phyloP scores from a whole-genome alignment of 495 filamentous ascomycete genomes.

The Lasiosphaeria hispida region DNA sequence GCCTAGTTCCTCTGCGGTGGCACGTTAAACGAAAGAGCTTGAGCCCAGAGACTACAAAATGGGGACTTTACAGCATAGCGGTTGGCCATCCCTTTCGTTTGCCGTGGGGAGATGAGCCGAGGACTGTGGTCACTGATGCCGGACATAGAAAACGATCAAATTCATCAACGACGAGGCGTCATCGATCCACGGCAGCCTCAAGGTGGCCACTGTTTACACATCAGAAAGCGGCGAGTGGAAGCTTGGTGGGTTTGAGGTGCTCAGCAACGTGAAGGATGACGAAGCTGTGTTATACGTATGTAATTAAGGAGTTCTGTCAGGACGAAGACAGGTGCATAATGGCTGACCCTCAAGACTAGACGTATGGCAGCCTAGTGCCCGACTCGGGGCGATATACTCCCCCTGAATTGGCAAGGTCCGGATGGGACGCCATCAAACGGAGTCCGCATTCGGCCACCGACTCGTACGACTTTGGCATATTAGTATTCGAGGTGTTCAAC shows the following conservation, averaged over 20 bases:
- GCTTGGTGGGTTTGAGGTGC: conserved; percentile 84
- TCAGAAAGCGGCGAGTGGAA: conserved; percentile 98
- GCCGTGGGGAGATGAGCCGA: neutral
- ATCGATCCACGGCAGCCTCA: conserved; percentile 83
- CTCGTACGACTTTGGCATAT: conserved; percentile 77
- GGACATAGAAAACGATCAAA: conserved; percentile 73
- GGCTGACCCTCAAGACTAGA: conserved; percentile 46
- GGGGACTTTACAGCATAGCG: conserved; percentile 85
- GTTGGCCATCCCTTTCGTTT: conserved; percentile 44
- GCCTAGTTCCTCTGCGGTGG: conserved; percentile 81
- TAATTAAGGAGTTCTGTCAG: neutral
- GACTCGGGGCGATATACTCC: conserved; percentile 78
- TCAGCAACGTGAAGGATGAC: conserved; percentile 95
- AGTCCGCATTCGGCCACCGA: conserved; percentile 79
- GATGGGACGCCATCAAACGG: conserved; percentile 86
- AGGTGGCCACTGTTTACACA: conserved; percentile 80
- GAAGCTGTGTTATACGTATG: conserved; percentile 83
- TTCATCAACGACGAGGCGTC: conserved; percentile 94
- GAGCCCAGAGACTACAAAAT: conserved; percentile 87
- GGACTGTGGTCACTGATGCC: conserved; percentile 15
- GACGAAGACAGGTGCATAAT: neutral
- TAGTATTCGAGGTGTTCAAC: conserved; percentile 91
- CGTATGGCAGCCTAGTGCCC: conserved; percentile 80
- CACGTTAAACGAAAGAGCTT: conserved; percentile 79
- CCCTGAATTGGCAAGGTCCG: conserved; percentile 79